Evolutionary conservation across 768 basidiomycete species (phyloP).

Genomic region (Tulasnella sp.): DNA sequence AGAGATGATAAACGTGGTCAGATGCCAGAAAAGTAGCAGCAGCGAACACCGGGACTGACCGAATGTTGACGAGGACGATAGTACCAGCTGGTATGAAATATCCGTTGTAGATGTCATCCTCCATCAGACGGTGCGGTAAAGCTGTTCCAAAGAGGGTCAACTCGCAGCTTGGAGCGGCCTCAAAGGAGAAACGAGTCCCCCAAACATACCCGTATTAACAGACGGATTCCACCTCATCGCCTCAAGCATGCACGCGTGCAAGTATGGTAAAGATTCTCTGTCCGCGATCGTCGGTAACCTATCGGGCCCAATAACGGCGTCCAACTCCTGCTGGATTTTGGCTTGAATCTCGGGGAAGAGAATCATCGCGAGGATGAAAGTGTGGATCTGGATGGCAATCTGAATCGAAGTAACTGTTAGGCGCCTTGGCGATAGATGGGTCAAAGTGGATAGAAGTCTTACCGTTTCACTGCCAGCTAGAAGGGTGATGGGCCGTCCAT

Average conservation of each 20-base stretch:
- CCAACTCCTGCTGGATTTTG: conserved; percentile 32
- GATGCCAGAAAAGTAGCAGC: background rate
- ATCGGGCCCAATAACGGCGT: conserved; percentile 33
- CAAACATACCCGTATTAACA: background rate
- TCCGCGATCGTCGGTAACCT: conserved; percentile 31
- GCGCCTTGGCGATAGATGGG: background rate
- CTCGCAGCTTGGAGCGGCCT: background rate
- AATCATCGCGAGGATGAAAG: conserved; percentile 33
- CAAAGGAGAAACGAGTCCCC: too few species aligned
- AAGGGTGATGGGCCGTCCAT: background rate
- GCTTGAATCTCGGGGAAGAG: conserved; percentile 32
- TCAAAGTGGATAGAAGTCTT: background rate
- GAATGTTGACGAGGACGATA: conserved; percentile 34
- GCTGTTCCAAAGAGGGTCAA: background rate
- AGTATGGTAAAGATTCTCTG: conserved; percentile 27
- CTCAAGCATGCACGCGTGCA: conserved; percentile 27
- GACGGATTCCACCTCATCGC: conserved; percentile 25
- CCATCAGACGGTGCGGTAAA: conserved; percentile 28
- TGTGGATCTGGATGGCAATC: conserved; percentile 22
- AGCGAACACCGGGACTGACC: conserved; percentile 20
- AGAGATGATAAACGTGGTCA: background rate
- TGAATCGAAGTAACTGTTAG: background rate
- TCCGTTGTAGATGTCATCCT: conserved; percentile 34
- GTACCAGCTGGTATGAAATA: conserved; percentile 31
- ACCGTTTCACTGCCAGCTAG: conserved; percentile 18